Evolutionary conservation across 805 yeast genomes (phyloP).

Genomic region (Hanseniaspora valbyensis): DNA sequence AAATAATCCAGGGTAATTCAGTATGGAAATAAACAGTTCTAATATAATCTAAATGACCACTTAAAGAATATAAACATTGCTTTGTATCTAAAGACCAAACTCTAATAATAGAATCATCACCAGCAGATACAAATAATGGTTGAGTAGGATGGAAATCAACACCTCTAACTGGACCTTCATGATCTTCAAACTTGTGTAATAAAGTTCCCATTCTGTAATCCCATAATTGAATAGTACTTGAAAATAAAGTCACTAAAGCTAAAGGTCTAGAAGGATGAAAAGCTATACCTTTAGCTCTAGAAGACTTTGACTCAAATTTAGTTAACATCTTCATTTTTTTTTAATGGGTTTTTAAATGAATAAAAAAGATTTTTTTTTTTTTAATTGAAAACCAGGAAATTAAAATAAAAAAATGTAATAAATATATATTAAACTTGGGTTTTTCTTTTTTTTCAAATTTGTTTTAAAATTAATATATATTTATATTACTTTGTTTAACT

Average conservation of each 20-base stretch:
- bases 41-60: constrained; percentile 90
- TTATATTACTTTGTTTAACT: neutral
- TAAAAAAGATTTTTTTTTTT: neutral
- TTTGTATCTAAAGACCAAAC: constrained; percentile 93
- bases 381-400: too few relatives aligned
- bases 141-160: constrained; percentile 96
- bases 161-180: constrained; percentile 94
- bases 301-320: constrained; percentile 92
- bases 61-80: constrained; percentile 80
- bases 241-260: constrained; percentile 88
- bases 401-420: too few relatives aligned
- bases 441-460: too few relatives aligned
- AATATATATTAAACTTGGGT: too few relatives aligned
- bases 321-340: constrained; percentile 72
- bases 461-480: too few relatives aligned
- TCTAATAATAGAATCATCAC: constrained; percentile 89
- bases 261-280: constrained; percentile 90
- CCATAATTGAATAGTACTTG: constrained; percentile 99
- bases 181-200: constrained; percentile 93
- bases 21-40: constrained; percentile 90
- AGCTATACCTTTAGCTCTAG: constrained; percentile 95
- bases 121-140: constrained; percentile 92
- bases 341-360: too few relatives aligned
- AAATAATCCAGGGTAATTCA: constrained; percentile 93
- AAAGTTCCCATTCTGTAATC: constrained; percentile 98